Base-by-base conservation (phyloP, 495 filamentous ascomycete species). In the Aspergillus steynii region DNA sequence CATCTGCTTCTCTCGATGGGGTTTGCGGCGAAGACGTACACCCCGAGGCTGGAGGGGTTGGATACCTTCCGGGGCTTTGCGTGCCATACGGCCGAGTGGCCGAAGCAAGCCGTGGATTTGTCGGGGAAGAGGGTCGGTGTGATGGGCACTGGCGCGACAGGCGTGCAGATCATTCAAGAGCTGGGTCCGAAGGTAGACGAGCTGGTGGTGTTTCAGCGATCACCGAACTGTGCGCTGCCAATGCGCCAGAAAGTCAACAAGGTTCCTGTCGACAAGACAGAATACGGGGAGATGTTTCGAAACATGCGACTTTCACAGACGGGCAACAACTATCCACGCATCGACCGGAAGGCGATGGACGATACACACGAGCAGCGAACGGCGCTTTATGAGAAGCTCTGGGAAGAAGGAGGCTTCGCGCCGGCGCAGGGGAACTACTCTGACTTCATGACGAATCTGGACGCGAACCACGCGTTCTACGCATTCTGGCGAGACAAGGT, bases 41-140 rank as follows among this genome's bases (percentile, higher is more conserved):
- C 70, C 55, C 83, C 83, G 8, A n/a, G 14, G 4, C 26, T 37
- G 25, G 26, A 53, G 52, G 59, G 53, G 4, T 9, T 61, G 5
- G 69, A 77, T 9, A 73, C 71, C 4, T 85, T 82, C 71, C 73
- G 77, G 32, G 83, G 84, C 27, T 47, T 64, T 15, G 70, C 81
- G 6, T 68, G 81, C 56, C 84, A 86, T 59, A 76, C 82, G 0
- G 79, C 82, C 2, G 75, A 78, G 61, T 86, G 83, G 84, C 83
- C 82, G 0, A 69, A 77, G 26, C 61, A 75, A 7, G 65, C 69
- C 15, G 67, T 80, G 27, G 66, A 80, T 56, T 62, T 82, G 25
- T 68, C 67, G 31, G 72, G 77, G 51, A 83, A 85, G 68, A 67
- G 72, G 7, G 68, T 77, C 27, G 80, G 75, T 12, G 75, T 85